Conservation (phyloP, 2,329 filamentous ascomycete genomes). For the Rhinocladiella mackenziei region DNA sequence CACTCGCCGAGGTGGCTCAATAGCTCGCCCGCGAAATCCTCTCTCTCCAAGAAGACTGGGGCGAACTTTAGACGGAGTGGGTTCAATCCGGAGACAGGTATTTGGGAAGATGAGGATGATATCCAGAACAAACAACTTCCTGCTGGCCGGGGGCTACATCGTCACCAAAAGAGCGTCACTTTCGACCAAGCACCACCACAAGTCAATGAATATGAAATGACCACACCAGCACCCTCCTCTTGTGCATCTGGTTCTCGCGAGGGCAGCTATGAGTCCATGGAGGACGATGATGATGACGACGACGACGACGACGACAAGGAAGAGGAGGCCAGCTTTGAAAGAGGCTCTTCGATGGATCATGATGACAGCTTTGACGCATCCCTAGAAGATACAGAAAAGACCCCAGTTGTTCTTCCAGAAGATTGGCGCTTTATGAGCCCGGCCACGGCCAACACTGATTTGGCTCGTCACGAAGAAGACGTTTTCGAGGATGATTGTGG, state of each 20-base stretch:
- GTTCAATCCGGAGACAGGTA: conserved; percentile 65
- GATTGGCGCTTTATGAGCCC: conserved; percentile 83
- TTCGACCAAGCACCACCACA: conserved; percentile 92
- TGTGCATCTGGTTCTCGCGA: conserved; percentile 85
- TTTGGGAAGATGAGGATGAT: conserved; percentile 65
- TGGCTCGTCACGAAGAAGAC: conserved; percentile 57
- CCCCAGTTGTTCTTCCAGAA: conserved; percentile 93
- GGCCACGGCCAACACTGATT: conserved; percentile 54
- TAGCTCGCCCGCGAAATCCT: conserved; percentile 81
- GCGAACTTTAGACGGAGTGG: conserved; percentile 37
- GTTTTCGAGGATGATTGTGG: conserved; percentile 61
- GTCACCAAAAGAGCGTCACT: conserved; percentile 93
- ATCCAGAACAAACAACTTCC: conserved; percentile 58
- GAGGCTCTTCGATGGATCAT: conserved; percentile 57
- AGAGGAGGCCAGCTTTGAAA: conserved; percentile 60
- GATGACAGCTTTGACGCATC: conserved; percentile 96
- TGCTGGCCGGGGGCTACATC: conserved; percentile 65
- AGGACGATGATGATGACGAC: conserved; percentile 67
- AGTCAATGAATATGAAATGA: conserved; percentile 97
- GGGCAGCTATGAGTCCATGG: conserved; percentile 77
- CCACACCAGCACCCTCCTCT: conserved; percentile 92
- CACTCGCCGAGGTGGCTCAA: conserved; percentile 64
- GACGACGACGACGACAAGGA: conserved; percentile 68
- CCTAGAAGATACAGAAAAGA: conserved; percentile 93
- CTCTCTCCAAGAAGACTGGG: conserved; percentile 65